A percentile compares a stretch with the other conserved stretches of the same genome.
Conservation (phyloP, 305 asterid species). For the Solanum hybrid region DNA sequence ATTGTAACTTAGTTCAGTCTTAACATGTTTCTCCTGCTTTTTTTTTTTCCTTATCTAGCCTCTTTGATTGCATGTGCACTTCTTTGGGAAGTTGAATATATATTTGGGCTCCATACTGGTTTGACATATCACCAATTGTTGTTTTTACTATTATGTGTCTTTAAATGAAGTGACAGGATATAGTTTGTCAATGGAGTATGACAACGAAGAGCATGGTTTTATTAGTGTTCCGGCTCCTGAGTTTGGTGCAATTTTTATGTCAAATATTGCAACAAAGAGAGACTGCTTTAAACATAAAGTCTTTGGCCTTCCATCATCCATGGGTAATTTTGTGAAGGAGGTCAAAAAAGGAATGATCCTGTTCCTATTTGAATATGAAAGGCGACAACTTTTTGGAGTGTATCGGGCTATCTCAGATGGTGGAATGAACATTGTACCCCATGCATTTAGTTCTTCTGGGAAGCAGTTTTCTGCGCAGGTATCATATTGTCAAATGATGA, state of each 20-base stretch:
- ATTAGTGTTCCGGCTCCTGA: conserved; percentile 47
- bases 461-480: conserved; percentile 68
- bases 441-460: conserved; percentile 45
- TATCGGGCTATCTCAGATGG: conserved; percentile 74
- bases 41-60: background rate
- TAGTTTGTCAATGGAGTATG: conserved; percentile 47
- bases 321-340: conserved; percentile 46
- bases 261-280: conserved; percentile 38
- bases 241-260: conserved; percentile 82
- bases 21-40: background rate
- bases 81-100: background rate
- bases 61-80: background rate
- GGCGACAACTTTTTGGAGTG: conserved; percentile 70
- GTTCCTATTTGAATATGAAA: conserved; percentile 69
- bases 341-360: conserved; percentile 68
- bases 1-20: background rate
- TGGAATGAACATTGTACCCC: conserved; percentile 45
- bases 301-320: conserved; percentile 54
- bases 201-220: conserved; percentile 28
- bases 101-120: background rate
- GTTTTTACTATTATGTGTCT: conserved; percentile 10
- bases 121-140: background rate
- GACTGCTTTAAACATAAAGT: conserved; percentile 47
- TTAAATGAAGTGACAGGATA: conserved; percentile 14
- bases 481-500: conserved; percentile 2